Evolutionary conservation across 2,329 filamentous ascomycete species (phyloP).

Genomic region (Cladophialophora chaetospira): DNA sequence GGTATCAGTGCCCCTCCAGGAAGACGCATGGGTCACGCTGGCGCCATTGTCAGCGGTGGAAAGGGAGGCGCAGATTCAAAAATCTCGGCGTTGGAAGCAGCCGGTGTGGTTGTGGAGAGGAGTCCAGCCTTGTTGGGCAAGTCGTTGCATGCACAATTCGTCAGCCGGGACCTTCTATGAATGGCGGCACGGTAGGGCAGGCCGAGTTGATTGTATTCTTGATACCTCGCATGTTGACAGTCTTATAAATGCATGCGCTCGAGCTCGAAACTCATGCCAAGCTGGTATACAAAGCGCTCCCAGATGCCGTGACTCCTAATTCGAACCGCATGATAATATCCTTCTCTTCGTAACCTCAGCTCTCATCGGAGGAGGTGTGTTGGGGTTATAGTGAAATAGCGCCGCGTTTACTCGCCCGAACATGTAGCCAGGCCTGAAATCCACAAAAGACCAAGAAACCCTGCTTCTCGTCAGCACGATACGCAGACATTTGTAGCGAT

Average conservation of each 20-base stretch:
- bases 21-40: conserved; percentile 97
- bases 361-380: conserved; percentile 38
- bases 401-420: conserved; percentile 78
- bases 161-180: conserved; percentile 92
- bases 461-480: conserved; percentile 49
- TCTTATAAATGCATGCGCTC: conserved; percentile 21
- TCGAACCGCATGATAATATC: no score
- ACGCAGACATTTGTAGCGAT: neutral
- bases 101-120: conserved; percentile 94
- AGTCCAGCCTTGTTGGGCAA: conserved; percentile 91
- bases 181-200: neutral
- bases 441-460: conserved; percentile 90
- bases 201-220: conserved; percentile 13
- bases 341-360: neutral
- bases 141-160: conserved; percentile 91
- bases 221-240: conserved; percentile 16
- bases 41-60: conserved; percentile 95
- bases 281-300: no score
- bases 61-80: conserved; percentile 98
- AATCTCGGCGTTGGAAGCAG: conserved; percentile 89
- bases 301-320: no score
- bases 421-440: conserved; percentile 82
- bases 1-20: conserved; percentile 97
- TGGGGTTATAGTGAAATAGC: conserved; percentile 69
- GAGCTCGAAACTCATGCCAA: neutral